Evolutionary conservation across 495 filamentous ascomycete species (phyloP).

Genomic region (Lophium mytilinum): DNA sequence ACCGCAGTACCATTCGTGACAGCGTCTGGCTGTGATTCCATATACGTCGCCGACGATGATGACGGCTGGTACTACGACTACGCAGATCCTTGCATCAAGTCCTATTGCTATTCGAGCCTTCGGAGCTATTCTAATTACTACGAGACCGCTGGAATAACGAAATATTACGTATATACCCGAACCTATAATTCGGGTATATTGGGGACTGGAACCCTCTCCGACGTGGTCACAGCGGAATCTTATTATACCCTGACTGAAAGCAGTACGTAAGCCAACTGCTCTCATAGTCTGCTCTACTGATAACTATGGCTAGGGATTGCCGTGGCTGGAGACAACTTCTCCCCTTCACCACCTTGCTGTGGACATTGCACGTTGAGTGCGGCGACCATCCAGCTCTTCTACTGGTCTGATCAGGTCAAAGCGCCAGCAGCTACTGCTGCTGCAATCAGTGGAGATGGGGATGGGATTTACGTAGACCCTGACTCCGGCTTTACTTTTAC

Average conservation of each 20-base stretch:
- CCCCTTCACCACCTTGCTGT: slow-evolving; percentile 9
- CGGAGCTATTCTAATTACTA: not conserved
- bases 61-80: not conserved
- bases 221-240: not conserved
- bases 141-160: not conserved
- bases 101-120: not conserved
- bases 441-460: not conserved
- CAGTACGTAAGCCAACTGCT: not conserved
- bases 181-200: not conserved
- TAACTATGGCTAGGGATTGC: not conserved
- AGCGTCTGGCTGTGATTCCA: not conserved
- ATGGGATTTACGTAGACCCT: slow-evolving; percentile 9
- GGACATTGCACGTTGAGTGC: slow-evolving; percentile 1
- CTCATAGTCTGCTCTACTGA: not conserved
- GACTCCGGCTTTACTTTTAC: slow-evolving; percentile 12
- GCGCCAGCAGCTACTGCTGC: not conserved
- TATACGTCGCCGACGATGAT: not conserved
- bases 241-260: not conserved
- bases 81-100: not conserved
- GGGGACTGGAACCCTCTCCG: not conserved
- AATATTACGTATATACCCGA: not conserved
- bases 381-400: slow-evolving; percentile 11
- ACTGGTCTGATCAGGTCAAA: not conserved
- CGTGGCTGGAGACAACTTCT: not conserved
- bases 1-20: not conserved